These are phyloP conservation scores for Talaromyces sp. DNA, from an alignment of 2,329 filamentous ascomycete species.

Conservation along the genomic window DNA sequence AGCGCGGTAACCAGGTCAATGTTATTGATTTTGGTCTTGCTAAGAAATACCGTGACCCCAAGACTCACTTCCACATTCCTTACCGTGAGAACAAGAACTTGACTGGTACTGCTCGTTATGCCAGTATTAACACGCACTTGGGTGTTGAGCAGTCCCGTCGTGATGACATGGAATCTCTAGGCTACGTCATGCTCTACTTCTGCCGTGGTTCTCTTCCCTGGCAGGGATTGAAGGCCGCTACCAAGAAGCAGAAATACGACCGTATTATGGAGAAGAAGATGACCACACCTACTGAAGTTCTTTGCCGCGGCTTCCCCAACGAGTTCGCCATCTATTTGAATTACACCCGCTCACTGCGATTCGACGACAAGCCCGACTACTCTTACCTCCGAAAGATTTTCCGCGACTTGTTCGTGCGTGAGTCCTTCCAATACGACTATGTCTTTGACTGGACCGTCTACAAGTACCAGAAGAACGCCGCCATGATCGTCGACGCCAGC, in stretches of 20 bases:
- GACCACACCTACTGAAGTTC: constrained; percentile 97
- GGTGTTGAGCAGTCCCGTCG: constrained; percentile 98
- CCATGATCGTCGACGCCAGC: constrained; percentile 83
- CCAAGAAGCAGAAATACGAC: constrained; percentile 99
- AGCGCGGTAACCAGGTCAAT: constrained; percentile 98
- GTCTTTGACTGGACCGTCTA: constrained; percentile 99
- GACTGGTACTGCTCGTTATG: constrained; percentile 96
- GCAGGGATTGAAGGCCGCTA: constrained; percentile 97
- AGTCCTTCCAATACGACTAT: constrained; percentile 99
- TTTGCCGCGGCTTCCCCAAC: constrained; percentile 96
- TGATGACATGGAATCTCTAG: constrained; percentile 98
- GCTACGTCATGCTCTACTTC: constrained; percentile 99
- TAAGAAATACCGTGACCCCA: constrained; percentile 99
- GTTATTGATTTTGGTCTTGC: constrained; percentile 98
- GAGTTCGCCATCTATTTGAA: constrained; percentile 99
- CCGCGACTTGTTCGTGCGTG: constrained; percentile 96
- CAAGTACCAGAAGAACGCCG: constrained; percentile 99
- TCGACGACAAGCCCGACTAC: constrained; percentile 99
- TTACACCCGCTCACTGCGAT: constrained; percentile 97
- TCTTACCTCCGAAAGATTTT: constrained; percentile 99
- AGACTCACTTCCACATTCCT: constrained; percentile 99
- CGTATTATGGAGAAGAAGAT: constrained; percentile 99
- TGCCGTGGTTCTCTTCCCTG: constrained; percentile 97
- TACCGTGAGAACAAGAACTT: constrained; percentile 99
- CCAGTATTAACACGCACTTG: constrained; percentile 97